phyloP scores from a whole-genome alignment of 2,329 filamentous ascomycete genomes.

The Colletotrichum gigasporum region DNA sequence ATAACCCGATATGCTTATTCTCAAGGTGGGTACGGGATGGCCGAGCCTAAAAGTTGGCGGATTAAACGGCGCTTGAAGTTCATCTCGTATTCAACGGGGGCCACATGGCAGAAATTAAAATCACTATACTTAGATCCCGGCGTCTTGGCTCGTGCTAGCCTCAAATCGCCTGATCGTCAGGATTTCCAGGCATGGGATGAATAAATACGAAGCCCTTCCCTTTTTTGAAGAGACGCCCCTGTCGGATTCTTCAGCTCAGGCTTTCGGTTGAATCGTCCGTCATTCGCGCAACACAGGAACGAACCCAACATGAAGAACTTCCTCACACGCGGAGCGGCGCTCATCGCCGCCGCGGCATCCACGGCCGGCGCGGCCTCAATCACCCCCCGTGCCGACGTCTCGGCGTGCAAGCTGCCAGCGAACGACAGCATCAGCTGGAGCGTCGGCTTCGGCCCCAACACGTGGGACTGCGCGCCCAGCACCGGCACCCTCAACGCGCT shows the following conservation, averaged over 20 bases:
- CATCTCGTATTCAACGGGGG: background rate
- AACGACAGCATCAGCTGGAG: slow-evolving; percentile 38
- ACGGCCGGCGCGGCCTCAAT: background rate
- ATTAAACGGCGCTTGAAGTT: too few relatives aligned
- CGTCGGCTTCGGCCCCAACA: slow-evolving; percentile 40
- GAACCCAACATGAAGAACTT: too few relatives aligned
- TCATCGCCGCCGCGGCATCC: background rate
- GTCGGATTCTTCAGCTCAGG: too few relatives aligned
- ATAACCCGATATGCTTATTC: too few relatives aligned
- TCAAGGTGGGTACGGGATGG: too few relatives aligned
- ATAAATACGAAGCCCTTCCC: background rate
- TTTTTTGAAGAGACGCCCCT: background rate
- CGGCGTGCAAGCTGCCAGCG: slow-evolving; percentile 37
- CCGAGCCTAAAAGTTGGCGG: too few relatives aligned
- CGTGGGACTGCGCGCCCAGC: slow-evolving; percentile 42
- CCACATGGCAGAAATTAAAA: background rate
- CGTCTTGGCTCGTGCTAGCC: background rate
- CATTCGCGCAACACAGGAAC: too few relatives aligned
- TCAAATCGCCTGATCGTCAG: too few relatives aligned
- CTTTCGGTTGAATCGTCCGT: too few relatives aligned
- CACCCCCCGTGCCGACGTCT: background rate
- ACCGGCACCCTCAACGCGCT: slow-evolving; percentile 40
- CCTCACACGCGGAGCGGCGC: background rate
- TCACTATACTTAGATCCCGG: background rate
- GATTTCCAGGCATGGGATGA: too few relatives aligned